Percentiles rank a stretch among this genome's conserved stretches.
phyloP scores from a whole-genome alignment of 768 basidiomycete species.

The Phylloporus sp. region DNA sequence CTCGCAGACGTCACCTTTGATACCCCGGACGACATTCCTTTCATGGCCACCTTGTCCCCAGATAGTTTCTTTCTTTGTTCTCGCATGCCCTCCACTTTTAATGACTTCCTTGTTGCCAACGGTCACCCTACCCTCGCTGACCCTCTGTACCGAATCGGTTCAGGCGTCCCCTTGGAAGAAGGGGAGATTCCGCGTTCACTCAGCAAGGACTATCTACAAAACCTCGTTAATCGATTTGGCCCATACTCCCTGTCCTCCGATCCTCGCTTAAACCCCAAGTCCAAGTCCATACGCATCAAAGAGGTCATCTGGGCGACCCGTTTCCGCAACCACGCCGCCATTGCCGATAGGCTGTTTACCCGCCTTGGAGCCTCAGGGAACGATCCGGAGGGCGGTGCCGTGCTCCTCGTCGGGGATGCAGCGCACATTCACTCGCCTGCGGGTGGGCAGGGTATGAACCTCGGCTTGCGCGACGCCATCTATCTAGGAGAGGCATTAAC shows the following conservation, averaged over 20 bases:
- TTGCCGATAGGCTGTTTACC: conserved; percentile 39
- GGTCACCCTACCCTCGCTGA: conserved; percentile 6
- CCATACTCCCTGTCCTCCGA: conserved; percentile 36
- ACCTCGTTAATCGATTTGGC: conserved; percentile 39
- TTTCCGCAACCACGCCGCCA: conserved; percentile 45
- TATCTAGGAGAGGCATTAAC: conserved; percentile 41
- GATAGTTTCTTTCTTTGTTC: conserved; percentile 14
- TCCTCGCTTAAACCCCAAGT: conserved; percentile 33
- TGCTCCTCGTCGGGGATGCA: conserved; percentile 42
- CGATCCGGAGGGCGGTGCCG: conserved; percentile 8
- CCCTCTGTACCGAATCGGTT: conserved; percentile 40
- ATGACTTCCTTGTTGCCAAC: conserved; percentile 13
- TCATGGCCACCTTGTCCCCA: not conserved
- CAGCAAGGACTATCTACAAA: conserved; percentile 42
- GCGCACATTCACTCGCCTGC: conserved; percentile 53
- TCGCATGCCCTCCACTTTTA: conserved; percentile 14
- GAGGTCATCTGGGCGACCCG: conserved; percentile 44
- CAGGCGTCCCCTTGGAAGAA: conserved; percentile 34
- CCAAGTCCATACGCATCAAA: conserved; percentile 32
- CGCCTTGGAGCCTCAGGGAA: conserved; percentile 20
- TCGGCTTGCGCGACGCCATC: conserved; percentile 51
- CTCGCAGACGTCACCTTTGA: conserved; percentile 21
- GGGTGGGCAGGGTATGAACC: conserved; percentile 59
- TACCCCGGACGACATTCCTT: not conserved
- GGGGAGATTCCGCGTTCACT: conserved; percentile 39